Conservation (phyloP, 2,329 filamentous ascomycete species). For the Fusarium penzigii region DNA sequence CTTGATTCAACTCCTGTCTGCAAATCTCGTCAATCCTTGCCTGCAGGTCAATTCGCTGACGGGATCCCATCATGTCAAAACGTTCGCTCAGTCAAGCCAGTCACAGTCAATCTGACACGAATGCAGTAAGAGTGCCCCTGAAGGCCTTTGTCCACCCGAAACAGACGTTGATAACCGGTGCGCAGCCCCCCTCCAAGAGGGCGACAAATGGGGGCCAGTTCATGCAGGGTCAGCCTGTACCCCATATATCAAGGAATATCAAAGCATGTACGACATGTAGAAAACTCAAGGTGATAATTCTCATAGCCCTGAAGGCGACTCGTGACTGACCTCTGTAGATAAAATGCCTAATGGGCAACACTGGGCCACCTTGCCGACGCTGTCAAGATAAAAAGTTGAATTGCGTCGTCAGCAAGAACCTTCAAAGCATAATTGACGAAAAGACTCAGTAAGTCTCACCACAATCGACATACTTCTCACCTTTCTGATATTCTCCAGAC, state of each 20-base stretch:
- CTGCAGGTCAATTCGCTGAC: neutral
- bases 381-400: constrained; percentile 35
- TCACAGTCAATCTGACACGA: no score
- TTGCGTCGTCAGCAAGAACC: constrained; percentile 40
- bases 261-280: constrained; percentile 39
- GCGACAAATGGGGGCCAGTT: neutral
- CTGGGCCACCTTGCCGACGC: constrained; percentile 37
- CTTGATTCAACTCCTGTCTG: neutral
- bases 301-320: neutral
- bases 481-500: neutral
- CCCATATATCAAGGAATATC: constrained; percentile 35
- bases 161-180: no score
- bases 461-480: neutral
- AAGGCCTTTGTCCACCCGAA: no score
- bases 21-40: neutral
- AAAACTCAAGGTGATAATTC: constrained; percentile 36
- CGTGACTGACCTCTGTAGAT: constrained; percentile 26
- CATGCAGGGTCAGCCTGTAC: constrained; percentile 4
- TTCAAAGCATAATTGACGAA: constrained; percentile 41
- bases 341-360: constrained; percentile 40
- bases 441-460: constrained; percentile 31
- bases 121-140: no score
- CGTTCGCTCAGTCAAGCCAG: no score
- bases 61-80: no score
- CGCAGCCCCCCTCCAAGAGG: constrained; percentile 1